These are phyloP conservation scores for Blastobotrys proliferans DNA, from an alignment of 1,139 yeast genomes.

Conservation along the genomic window DNA sequence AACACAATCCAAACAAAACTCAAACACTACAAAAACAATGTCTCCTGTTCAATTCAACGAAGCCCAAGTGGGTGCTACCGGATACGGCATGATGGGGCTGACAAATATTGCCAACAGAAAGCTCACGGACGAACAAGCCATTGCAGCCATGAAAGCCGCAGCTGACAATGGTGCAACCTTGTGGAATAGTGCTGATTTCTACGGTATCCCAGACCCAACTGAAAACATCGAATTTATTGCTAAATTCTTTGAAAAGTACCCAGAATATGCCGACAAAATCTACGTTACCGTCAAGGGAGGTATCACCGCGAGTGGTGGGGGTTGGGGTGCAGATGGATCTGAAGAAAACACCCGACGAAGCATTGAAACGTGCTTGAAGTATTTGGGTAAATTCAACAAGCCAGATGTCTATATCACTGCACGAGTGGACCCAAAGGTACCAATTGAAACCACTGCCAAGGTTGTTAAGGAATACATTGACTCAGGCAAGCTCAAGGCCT, in stretches of 20 bases:
- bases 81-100: conserved; percentile 63
- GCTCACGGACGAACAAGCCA: conserved; percentile 43
- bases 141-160: conserved; percentile 46
- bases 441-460: conserved; percentile 33
- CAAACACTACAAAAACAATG: no score
- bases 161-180: conserved; percentile 50
- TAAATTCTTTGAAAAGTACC: conserved; percentile 54
- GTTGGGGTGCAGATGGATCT: conserved; percentile 6
- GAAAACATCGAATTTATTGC: conserved; percentile 52
- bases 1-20: no score
- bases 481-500: conserved; percentile 49
- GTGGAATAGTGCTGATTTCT: conserved; percentile 76
- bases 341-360: not conserved
- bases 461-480: conserved; percentile 29
- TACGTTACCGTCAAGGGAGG: conserved; percentile 70
- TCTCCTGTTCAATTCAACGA: conserved; percentile 2
- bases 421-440: conserved; percentile 52
- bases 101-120: conserved; percentile 50
- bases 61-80: conserved; percentile 32
- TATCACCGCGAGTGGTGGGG: conserved; percentile 28
- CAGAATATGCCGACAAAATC: conserved; percentile 50
- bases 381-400: conserved; percentile 38
- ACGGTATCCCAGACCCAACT: conserved; percentile 50
- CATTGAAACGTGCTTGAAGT: conserved; percentile 46
- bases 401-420: conserved; percentile 63